Evolutionary conservation across 495 filamentous ascomycete species (phyloP).

Genomic region (Aspergillus coremiiformis): DNA sequence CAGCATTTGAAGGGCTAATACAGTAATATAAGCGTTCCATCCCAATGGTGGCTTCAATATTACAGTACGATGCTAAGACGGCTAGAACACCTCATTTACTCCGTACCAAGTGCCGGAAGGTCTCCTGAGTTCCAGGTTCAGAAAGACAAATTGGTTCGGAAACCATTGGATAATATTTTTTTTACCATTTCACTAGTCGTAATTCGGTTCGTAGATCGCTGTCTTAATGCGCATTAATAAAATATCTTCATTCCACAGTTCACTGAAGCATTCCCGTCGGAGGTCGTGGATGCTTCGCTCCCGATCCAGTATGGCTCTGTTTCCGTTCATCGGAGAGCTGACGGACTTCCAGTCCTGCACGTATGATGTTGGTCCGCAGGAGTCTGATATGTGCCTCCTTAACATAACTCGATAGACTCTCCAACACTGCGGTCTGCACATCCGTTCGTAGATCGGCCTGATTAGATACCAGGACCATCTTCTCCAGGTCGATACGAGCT

Average conservation of each 20-base stretch:
- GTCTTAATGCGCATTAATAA: not conserved
- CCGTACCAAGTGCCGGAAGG: too few species aligned
- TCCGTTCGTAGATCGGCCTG: conserved; percentile 53
- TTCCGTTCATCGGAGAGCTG: conserved; percentile 11
- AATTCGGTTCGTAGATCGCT: not conserved
- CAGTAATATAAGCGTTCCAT: too few species aligned
- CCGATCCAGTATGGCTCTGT: not conserved
- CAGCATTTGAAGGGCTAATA: too few species aligned
- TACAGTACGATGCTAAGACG: too few species aligned
- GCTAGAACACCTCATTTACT: too few species aligned
- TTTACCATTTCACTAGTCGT: not conserved
- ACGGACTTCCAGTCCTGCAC: conserved; percentile 68
- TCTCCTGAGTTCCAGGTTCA: too few species aligned
- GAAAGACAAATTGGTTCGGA: not conserved
- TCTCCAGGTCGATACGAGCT: conserved; percentile 77
- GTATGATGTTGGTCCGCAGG: conserved; percentile 62
- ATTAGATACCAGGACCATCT: conserved; percentile 66
- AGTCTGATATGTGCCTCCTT: conserved; percentile 66
- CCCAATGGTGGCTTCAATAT: too few species aligned
- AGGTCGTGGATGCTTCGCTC: not conserved
- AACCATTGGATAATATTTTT: not conserved
- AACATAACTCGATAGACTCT: conserved; percentile 64
- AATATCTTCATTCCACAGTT: not conserved
- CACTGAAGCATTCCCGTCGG: conserved; percentile 11
- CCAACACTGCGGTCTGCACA: conserved; percentile 60